Evolutionary conservation across 139 green algal species (phyloP).

Genomic region (Chlorella sp.): DNA sequence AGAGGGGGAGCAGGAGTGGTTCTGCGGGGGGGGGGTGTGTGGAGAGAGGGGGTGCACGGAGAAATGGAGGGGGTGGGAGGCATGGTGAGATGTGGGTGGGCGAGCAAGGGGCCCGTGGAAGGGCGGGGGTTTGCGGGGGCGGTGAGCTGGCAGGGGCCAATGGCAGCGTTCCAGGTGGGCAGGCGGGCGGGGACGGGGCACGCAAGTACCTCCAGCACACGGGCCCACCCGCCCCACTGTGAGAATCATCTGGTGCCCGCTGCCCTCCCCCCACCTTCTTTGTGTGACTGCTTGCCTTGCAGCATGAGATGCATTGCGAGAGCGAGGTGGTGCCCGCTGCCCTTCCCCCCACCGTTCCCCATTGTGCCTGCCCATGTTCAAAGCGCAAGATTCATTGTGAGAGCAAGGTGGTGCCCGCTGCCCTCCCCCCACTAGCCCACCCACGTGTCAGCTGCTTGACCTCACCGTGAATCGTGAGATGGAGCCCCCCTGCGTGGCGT

Average conservation of each 20-base stretch:
- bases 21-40: slow-evolving; percentile 51
- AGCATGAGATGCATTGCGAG: too few relatives aligned
- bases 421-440: background rate
- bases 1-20: slow-evolving; percentile 90
- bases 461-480: slow-evolving; percentile 83
- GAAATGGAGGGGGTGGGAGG: background rate
- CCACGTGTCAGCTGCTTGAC: background rate
- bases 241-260: background rate
- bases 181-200: too few relatives aligned
- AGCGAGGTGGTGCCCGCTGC: too few relatives aligned
- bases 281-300: too few relatives aligned
- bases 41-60: background rate
- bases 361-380: too few relatives aligned
- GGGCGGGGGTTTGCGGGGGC: too few relatives aligned
- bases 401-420: background rate
- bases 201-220: too few relatives aligned
- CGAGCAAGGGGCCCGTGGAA: too few relatives aligned
- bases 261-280: background rate
- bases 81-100: background rate
- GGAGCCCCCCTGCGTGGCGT: slow-evolving; percentile 79
- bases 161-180: background rate
- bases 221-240: too few relatives aligned
- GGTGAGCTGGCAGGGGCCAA: too few relatives aligned
- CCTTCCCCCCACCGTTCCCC: too few relatives aligned
- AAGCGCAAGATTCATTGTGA: too few relatives aligned